These are phyloP conservation scores for Willaertia magna DNA, from an alignment of 208 protist species.

Conservation along the genomic window DNA sequence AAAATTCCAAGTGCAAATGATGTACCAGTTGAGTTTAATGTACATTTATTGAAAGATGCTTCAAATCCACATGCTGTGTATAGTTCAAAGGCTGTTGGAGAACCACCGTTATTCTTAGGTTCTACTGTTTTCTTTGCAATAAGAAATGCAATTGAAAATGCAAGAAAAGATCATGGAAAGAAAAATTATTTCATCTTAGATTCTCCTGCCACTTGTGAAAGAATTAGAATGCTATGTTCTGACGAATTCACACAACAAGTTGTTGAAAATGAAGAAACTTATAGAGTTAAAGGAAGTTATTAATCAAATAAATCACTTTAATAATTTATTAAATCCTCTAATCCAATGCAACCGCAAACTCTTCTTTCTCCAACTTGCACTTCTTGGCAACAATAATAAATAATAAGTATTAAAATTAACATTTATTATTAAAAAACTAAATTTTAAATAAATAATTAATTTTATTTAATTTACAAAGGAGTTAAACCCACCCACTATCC, in stretches of 20 bases:
- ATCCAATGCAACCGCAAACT: no score
- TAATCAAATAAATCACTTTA: no score
- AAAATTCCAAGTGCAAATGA: conserved; percentile 56
- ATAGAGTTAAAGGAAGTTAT: no score
- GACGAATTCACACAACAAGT: conserved; percentile 23
- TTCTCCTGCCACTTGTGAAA: conserved; percentile 43
- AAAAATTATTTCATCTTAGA: conserved; percentile 32
- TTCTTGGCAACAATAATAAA: no score
- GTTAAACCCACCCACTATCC: no score
- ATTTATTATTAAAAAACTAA: no score
- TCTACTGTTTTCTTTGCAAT: conserved; percentile 54
- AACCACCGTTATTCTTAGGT: conserved; percentile 66
- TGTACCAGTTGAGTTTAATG: conserved; percentile 53
- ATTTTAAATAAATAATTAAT: no score
- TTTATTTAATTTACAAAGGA: no score
- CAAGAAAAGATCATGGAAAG: conserved; percentile 32
- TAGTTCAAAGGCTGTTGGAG: conserved; percentile 51
- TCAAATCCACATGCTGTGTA: conserved; percentile 35
- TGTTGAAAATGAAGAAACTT: not conserved
- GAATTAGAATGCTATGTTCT: conserved; percentile 37
- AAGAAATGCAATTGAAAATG: conserved; percentile 44
- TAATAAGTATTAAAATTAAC: no score
- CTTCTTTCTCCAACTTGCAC: no score
- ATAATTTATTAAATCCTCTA: no score
- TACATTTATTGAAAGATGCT: conserved; percentile 43